Percentiles rank a stretch among this genome's conserved stretches.
These are phyloP conservation scores for Clavulina sp. DNA, from an alignment of 768 basidiomycete genomes.

Conservation along the genomic window DNA sequence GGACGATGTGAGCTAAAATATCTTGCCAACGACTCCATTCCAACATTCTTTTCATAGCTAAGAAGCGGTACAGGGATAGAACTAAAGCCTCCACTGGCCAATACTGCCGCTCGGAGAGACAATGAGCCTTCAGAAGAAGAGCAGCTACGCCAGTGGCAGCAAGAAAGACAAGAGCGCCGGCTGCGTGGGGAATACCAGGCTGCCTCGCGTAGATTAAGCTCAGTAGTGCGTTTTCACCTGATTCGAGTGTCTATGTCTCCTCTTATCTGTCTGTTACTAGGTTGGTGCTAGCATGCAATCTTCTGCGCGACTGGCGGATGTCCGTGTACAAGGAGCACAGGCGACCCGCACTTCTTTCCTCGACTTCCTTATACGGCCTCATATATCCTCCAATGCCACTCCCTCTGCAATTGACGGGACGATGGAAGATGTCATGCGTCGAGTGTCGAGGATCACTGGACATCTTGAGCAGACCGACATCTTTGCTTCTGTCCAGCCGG, in stretches of 20 bases:
- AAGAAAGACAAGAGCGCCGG: slow-evolving; percentile 49
- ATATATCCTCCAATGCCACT: slow-evolving; percentile 21
- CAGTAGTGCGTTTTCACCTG: slow-evolving; percentile 23
- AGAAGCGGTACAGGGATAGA: background rate
- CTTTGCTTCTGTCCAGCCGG: slow-evolving; percentile 48
- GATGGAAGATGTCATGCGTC: slow-evolving; percentile 51
- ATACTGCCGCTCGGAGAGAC: slow-evolving; percentile 37
- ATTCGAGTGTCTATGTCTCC: slow-evolving; percentile 19
- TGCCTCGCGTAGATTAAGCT: slow-evolving; percentile 45
- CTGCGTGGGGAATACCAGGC: slow-evolving; percentile 66
- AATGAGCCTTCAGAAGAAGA: slow-evolving; percentile 38
- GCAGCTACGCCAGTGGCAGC: slow-evolving; percentile 49
- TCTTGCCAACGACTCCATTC: too few species aligned
- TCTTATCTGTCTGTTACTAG: slow-evolving; percentile 21
- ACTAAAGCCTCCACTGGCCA: slow-evolving; percentile 34
- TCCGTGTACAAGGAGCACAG: slow-evolving; percentile 64
- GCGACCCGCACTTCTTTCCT: slow-evolving; percentile 69
- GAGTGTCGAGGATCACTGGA: slow-evolving; percentile 47
- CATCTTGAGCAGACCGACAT: slow-evolving; percentile 58
- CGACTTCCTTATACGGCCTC: slow-evolving; percentile 54
- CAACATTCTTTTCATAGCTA: background rate
- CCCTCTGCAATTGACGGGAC: slow-evolving; percentile 12
- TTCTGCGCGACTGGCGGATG: slow-evolving; percentile 49
- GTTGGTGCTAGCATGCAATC: slow-evolving; percentile 48
- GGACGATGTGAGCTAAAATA: too few species aligned